Conservation (phyloP, 306 rosid genomes). For the Acacia melanoxylon region DNA sequence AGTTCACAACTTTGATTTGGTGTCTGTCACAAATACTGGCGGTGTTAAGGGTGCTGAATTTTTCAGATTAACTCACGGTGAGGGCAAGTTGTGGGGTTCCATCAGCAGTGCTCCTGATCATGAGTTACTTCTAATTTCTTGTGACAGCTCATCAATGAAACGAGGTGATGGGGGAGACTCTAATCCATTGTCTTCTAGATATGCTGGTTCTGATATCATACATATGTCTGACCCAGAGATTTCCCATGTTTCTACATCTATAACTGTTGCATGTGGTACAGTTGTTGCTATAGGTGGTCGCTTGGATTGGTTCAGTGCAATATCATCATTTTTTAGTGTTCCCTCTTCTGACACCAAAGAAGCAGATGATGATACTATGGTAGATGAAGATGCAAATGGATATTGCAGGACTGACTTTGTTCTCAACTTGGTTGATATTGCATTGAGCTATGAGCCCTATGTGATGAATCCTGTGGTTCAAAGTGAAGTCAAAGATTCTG, state of each 20-base stretch:
- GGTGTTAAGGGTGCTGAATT: constrained; percentile 66
- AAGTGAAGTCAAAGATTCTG: constrained; percentile 45
- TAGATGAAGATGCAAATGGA: constrained; percentile 38
- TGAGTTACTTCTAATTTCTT: constrained; percentile 77
- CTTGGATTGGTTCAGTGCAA: constrained; percentile 78
- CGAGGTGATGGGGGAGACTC: constrained; percentile 98
- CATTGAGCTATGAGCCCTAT: constrained; percentile 91
- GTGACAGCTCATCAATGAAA: constrained; percentile 69
- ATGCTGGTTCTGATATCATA: constrained; percentile 82
- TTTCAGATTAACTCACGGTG: constrained; percentile 83
- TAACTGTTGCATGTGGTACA: constrained; percentile 80
- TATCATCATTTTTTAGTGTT: constrained; percentile 62
- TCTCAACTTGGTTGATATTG: constrained; percentile 82
- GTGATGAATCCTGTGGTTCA: constrained; percentile 44
- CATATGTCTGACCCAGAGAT: constrained; percentile 72
- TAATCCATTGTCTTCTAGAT: constrained; percentile 76
- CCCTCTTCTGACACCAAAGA: constrained; percentile 52
- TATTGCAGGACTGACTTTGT: constrained; percentile 54
- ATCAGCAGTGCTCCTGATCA: constrained; percentile 60
- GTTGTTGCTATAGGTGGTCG: constrained; percentile 86
- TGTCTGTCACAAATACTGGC: constrained; percentile 77
- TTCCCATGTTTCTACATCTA: constrained; percentile 56
- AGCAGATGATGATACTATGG: constrained; percentile 35
- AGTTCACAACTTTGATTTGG: constrained; percentile 65
- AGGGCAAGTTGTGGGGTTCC: constrained; percentile 82